Base-by-base conservation (phyloP, 148 eudicot genomes). In the Fagopyrum tataricum region DNA sequence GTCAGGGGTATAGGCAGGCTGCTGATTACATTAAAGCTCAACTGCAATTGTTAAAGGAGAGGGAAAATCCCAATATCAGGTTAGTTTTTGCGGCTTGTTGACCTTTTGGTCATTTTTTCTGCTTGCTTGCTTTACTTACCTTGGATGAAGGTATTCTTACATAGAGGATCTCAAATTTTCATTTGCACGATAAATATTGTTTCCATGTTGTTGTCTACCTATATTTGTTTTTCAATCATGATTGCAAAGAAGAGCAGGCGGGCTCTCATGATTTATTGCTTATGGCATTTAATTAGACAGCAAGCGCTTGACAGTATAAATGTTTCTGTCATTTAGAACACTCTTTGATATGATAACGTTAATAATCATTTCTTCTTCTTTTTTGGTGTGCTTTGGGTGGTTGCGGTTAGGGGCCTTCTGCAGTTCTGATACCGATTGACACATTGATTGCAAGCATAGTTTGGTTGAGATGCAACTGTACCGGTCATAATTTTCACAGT, bases 1-100 rank as follows among this genome's bases (percentile, higher is more conserved):
- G 92, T 58, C 88, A 83, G 64, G 99, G 99, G 51, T 78, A 91
- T 79, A 76, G 70, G 68, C 89, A 87, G 79, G 99, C 99, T 26
- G 99, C 90, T 66, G 81, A 76, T 40, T 95, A 95, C 74, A 95
- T 95, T 46, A 92, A 72, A 72, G 75, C 67, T 7, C 94, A 92
- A 73, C 82, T 95, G 67, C 79, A 87, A 51, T 43, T 80, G 78
- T 70, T 88, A 67, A 88, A 85, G 79, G 82, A 82, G 73, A 88
- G 92, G 70, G 92, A 90, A 47, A 75, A 85, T 79, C 78, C 96
- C 2, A 76, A 85, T 62, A 56, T 86, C 49, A 92, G 97, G 99
- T 94, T 64, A 51, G 85, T 81, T 40, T 47, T 0, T 40, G 41
- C 41, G 11, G 68, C 68, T 62, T 18, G 20, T 51, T 4, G 20